phyloP scores from a whole-genome alignment of 2,329 filamentous ascomycete species.

The Sarocladium kiliense region DNA sequence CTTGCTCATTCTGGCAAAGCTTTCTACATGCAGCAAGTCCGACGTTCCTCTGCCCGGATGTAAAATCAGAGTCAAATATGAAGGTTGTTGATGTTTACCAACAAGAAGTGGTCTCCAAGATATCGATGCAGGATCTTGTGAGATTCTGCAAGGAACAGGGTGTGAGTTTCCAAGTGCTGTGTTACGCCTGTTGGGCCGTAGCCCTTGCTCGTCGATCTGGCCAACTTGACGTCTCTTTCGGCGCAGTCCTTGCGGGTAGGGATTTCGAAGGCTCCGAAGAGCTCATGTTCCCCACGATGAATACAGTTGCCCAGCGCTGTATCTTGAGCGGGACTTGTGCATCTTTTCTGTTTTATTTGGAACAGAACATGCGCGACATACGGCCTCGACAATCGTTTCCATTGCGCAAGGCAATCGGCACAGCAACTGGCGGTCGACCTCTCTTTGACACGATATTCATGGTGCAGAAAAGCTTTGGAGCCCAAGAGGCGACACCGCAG shows the following conservation, averaged over 20 bases:
- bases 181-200: conserved; percentile 71
- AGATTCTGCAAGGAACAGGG: conserved; percentile 60
- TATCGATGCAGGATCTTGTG: conserved; percentile 20
- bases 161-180: conserved; percentile 71
- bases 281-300: conserved; percentile 86
- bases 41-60: conserved; percentile 23
- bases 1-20: conserved; percentile 62
- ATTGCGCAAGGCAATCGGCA: conserved; percentile 60
- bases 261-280: conserved; percentile 63
- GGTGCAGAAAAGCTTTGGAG: conserved; percentile 35
- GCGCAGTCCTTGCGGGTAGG: conserved; percentile 79
- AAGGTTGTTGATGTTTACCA: conserved; percentile 8
- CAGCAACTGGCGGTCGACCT: conserved; percentile 26
- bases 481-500: not conserved
- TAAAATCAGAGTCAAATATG: not conserved
- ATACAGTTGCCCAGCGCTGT: conserved; percentile 72
- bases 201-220: conserved; percentile 58
- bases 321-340: conserved; percentile 63
- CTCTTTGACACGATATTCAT: conserved; percentile 55
- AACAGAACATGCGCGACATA: conserved; percentile 62
- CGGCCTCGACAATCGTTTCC: conserved; percentile 73
- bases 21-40: conserved; percentile 50
- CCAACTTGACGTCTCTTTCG: conserved; percentile 73
- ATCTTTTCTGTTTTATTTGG: conserved; percentile 67
- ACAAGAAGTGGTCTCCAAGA: conserved; percentile 13